Percentiles rank a stretch among this genome's conserved stretches.
phyloP scores from a whole-genome alignment of 352 stramenopile genomes.

The Pythium scleroteichum region DNA sequence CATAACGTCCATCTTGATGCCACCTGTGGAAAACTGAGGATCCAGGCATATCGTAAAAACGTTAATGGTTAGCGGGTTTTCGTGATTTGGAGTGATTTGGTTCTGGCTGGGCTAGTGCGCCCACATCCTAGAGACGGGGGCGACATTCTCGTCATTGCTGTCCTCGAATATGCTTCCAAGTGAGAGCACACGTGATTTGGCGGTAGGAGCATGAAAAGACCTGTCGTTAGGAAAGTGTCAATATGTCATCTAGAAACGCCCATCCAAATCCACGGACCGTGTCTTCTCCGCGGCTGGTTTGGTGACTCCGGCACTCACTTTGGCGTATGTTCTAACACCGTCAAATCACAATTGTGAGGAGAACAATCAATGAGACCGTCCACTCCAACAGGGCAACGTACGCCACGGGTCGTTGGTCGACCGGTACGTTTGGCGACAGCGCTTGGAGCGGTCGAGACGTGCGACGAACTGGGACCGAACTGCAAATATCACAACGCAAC shows the following conservation, averaged over 20 bases:
- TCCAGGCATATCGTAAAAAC: constrained; percentile 16
- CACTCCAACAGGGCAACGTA: no score
- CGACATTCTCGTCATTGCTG: constrained; percentile 15
- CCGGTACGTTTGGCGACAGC: constrained; percentile 17
- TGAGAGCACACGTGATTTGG: constrained; percentile 21
- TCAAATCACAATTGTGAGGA: no score
- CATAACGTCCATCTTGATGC: constrained; percentile 9
- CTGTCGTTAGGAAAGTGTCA: not conserved
- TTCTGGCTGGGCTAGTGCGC: constrained; percentile 7
- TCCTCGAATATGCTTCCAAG: constrained; percentile 31
- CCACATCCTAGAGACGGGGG: constrained; percentile 15
- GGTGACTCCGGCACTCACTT: constrained; percentile 22
- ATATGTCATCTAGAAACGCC: no score
- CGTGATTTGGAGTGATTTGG: not conserved
- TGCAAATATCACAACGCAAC: not conserved
- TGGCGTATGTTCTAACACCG: no score
- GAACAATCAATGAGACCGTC: no score
- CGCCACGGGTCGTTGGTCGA: constrained; percentile 15
- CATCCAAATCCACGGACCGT: no score
- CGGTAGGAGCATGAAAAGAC: not conserved
- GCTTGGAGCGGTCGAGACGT: constrained; percentile 17
- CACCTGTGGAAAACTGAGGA: not conserved
- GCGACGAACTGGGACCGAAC: constrained; percentile 7
- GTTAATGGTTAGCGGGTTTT: not conserved
- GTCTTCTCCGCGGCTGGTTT: no score